Evolutionary conservation across 306 rosid genomes (phyloP), one percentile per base, ranked within the genome.

Genomic region (Sindora glabra): DNA sequence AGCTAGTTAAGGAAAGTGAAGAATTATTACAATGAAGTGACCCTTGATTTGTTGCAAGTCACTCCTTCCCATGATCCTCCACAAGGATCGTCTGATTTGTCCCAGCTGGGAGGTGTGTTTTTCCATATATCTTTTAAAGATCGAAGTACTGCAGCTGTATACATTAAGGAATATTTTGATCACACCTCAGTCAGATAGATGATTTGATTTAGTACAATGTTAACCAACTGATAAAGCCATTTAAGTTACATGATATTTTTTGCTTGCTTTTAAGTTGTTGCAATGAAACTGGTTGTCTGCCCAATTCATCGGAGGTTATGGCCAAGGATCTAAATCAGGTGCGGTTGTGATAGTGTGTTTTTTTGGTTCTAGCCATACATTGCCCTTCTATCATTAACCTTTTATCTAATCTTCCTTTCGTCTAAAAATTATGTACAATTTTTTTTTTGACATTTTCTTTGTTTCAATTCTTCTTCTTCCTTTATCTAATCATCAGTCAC

Each of bases 1-100:
- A 69, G 2, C 41, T 57, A 21, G 18, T 33, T n/a, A 21, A 1
- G 1, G 10, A 14, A 70, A 65, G 16, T 32, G 27, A 47, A 68
- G 33, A 61, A 62, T 36, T 30, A 72, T 81, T 68, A 92, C 99
- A 92, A 55, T 59, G 96, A 85, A 30, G 94, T 92, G 62, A 92
- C 85, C 47, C 95, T 84, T 26, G 92, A 75, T 69, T 50, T 67
- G 70, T 48, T 79, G 89, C 99, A 92, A 13, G 67, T 74, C 27
- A 92, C 82, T 77, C 99, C 99, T 29, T 92, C 99, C 99, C 99
- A 92, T 4, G 74, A 74, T 41, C 62, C 62, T 70, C 79, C 89
- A 80, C 96, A 88, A 1, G 95, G 95, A 67, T 92, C 94, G 37
- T 62, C 30, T 58, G 99, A 81, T 46, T 48, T 64, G 63, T 63